Conservation (phyloP, 2,329 filamentous ascomycete species). For the Xylaria sp. region DNA sequence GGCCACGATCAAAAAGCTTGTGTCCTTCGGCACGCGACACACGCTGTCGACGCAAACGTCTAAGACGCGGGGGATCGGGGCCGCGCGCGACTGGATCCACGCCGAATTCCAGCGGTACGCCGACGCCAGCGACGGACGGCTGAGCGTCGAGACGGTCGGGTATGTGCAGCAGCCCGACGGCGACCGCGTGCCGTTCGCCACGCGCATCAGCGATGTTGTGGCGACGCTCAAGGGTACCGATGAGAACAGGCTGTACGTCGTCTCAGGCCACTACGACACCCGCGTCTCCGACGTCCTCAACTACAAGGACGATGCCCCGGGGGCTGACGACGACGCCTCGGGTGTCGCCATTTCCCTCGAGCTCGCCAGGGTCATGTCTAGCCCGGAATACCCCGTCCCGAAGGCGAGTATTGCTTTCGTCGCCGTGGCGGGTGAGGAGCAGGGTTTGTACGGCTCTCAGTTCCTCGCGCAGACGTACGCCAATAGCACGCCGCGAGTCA, state of each 20-base stretch:
- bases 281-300: slow-evolving; percentile 62
- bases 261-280: slow-evolving; percentile 67
- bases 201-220: slow-evolving; percentile 64
- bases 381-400: slow-evolving; percentile 53
- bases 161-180: slow-evolving; percentile 61
- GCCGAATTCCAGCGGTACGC: slow-evolving; percentile 62
- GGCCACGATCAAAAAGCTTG: slow-evolving; percentile 63
- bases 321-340: slow-evolving; percentile 68
- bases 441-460: slow-evolving; percentile 63
- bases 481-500: slow-evolving; percentile 56
- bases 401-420: slow-evolving; percentile 66
- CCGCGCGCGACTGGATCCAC: slow-evolving; percentile 67
- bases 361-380: slow-evolving; percentile 63
- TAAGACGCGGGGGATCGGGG: slow-evolving; percentile 64
- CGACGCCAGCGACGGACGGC: slow-evolving; percentile 58
- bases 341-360: slow-evolving; percentile 67
- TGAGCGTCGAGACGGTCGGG: slow-evolving; percentile 61
- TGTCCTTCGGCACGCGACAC: slow-evolving; percentile 67
- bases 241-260: slow-evolving; percentile 60
- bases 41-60: slow-evolving; percentile 65
- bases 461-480: slow-evolving; percentile 64
- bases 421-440: slow-evolving; percentile 68
- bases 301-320: slow-evolving; percentile 64
- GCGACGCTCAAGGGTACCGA: slow-evolving; percentile 62
- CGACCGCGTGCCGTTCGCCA: slow-evolving; percentile 60